phyloP scores from a whole-genome alignment of 352 stramenopile species.

The Pythium utonaiense region DNA sequence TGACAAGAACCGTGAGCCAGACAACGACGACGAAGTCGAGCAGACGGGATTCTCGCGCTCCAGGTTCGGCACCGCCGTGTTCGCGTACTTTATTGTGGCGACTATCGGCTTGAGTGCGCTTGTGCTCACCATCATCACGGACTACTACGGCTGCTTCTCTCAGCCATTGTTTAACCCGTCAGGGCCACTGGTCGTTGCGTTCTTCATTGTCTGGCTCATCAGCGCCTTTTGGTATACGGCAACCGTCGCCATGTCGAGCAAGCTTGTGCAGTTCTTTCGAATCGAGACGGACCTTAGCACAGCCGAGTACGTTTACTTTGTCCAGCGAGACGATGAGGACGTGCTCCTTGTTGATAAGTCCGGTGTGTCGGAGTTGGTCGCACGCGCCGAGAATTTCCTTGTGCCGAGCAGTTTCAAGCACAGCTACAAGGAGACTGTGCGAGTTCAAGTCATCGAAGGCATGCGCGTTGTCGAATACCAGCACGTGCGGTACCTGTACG shows the following conservation, averaged over 20 bases:
- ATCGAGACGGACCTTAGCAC: constrained; percentile 30
- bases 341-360: constrained; percentile 57
- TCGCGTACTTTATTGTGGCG: constrained; percentile 57
- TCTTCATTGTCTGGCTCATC: constrained; percentile 59
- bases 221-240: constrained; percentile 43
- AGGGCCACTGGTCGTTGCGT: constrained; percentile 54
- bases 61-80: constrained; percentile 37
- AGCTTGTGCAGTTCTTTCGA: constrained; percentile 66
- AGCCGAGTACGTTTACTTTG: constrained; percentile 53
- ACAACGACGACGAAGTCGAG: constrained; percentile 32
- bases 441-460: constrained; percentile 27
- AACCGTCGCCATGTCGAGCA: constrained; percentile 39
- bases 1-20: constrained; percentile 6
- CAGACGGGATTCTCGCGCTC: constrained; percentile 51
- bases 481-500: constrained; percentile 29
- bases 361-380: constrained; percentile 50
- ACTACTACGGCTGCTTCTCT: constrained; percentile 53
- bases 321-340: constrained; percentile 53
- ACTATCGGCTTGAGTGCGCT: constrained; percentile 38
- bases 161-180: constrained; percentile 47
- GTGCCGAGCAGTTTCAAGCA: constrained; percentile 33
- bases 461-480: constrained; percentile 26
- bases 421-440: constrained; percentile 51
- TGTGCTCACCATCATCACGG: constrained; percentile 45
- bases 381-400: constrained; percentile 44